phyloP scores from a whole-genome alignment of 306 rosid genomes.

The Macrotyloma uniflorum region DNA sequence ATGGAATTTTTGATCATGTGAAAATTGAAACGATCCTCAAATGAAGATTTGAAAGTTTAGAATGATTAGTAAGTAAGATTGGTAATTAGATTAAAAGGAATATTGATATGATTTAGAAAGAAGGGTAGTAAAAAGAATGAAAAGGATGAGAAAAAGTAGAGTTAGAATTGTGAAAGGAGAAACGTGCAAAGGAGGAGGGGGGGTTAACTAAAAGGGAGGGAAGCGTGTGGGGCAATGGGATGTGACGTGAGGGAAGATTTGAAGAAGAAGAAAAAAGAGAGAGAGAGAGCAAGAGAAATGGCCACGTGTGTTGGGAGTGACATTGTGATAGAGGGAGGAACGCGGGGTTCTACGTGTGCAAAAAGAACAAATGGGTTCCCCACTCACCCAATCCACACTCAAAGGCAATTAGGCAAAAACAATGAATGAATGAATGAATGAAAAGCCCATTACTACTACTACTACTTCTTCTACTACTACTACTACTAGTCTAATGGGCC shows the following conservation, averaged over 20 bases:
- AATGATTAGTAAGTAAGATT: too few species aligned
- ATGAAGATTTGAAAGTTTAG: too few species aligned
- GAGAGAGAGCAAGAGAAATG: constrained; percentile 7
- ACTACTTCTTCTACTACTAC: too few species aligned
- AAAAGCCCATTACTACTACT: neutral
- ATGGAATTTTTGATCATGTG: too few species aligned
- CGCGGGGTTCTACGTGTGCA: constrained; percentile 83
- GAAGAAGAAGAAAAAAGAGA: neutral
- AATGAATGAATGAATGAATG: constrained; percentile 16
- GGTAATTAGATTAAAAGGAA: too few species aligned
- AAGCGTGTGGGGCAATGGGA: constrained; percentile 71
- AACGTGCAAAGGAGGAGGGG: neutral
- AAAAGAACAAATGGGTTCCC: constrained; percentile 31
- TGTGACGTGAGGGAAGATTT: constrained; percentile 60
- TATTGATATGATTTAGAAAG: too few species aligned
- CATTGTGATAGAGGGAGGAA: constrained; percentile 46
- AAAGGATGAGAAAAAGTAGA: too few species aligned
- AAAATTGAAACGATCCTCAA: too few species aligned
- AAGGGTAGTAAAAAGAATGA: too few species aligned
- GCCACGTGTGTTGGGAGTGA: constrained; percentile 63
- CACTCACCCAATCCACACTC: constrained; percentile 10
- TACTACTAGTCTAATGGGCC: constrained; percentile 38
- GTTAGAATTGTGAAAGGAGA: neutral
- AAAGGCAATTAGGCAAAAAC: too few species aligned
- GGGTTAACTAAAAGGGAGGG: neutral